Base-by-base conservation (phyloP, 495 filamentous ascomycete species). In the Podospora comata region DNA sequence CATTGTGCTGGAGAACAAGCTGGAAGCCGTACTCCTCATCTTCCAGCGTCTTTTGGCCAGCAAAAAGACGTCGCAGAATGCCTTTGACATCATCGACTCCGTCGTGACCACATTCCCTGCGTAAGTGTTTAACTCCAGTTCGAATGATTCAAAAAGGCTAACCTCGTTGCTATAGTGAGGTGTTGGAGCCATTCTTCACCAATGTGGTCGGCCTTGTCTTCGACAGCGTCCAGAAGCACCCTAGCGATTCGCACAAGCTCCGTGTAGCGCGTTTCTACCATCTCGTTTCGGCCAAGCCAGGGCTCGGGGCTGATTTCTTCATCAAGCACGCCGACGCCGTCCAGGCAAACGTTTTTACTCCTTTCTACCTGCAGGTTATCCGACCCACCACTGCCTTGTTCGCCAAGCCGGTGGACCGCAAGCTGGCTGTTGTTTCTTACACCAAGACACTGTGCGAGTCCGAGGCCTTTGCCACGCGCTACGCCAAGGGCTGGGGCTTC, bases 191-290 rank as follows among this genome's bases (percentile, higher is more conserved):
- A 18, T 97, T 94, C 79, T 94, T 94, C 74, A 81, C 85, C 27
- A 85, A 85, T 16, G 92, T 98, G 68, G 83, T 98, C 71, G 85
- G 88, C 55, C 85, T 97, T 32, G 85, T 99, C 70, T 88, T 97
- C 70, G 92, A 87, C 19, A 89, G 92, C 66, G 85, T 99, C 57
- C 91, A 96, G 65, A 82, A 81, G 60, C 89, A 89, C 72, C 77
- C 80, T 18, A 95, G 93, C 0, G 94, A 97, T 70, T 88, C 83
- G 34, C 89, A 95, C 76, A 89, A 91, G 55, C 78, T 89, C 32
- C 88, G 92, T 63, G 97, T 98, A 71, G 88, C 92, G 34, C 90
- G 92, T 44, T 92, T 98, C 82, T 98, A 92, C 78, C 93, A 97
- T 76, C 89, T 97, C 73, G 83, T 98, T 54, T 92, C 91, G 60